Conservation (phyloP, 805 yeast genomes). For the Kregervanrija pseudodelftensis region DNA sequence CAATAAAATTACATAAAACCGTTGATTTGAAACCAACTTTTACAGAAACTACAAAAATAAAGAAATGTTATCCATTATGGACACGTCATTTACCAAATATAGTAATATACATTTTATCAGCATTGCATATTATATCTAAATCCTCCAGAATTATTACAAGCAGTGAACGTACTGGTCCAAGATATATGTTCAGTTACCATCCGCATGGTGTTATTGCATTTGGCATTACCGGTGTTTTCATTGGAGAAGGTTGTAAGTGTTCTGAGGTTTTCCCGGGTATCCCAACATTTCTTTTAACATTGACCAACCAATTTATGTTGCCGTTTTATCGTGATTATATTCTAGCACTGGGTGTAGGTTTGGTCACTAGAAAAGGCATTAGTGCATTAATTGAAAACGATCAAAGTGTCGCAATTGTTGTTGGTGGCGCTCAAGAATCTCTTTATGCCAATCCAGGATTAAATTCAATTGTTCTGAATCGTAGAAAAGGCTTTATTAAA, state of each 20-base stretch:
- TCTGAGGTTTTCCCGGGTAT: slow-evolving; percentile 73
- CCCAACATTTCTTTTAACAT: slow-evolving; percentile 68
- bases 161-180: slow-evolving; percentile 48
- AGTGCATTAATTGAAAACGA: slow-evolving; percentile 53
- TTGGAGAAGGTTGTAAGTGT: slow-evolving; percentile 57
- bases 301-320: slow-evolving; percentile 72
- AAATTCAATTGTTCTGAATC: slow-evolving; percentile 62
- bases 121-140: slow-evolving; percentile 1
- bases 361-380: slow-evolving; percentile 74
- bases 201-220: slow-evolving; percentile 95
- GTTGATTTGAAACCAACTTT: slow-evolving; percentile 70
- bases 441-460: slow-evolving; percentile 57
- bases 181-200: slow-evolving; percentile 86
- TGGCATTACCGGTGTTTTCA: slow-evolving; percentile 77
- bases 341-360: slow-evolving; percentile 71
- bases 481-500: slow-evolving; percentile 83
- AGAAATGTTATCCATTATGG: slow-evolving; percentile 3
- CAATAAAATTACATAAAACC: slow-evolving; percentile 64
- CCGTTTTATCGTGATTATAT: slow-evolving; percentile 88
- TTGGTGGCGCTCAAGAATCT: slow-evolving; percentile 95
- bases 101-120: not conserved
- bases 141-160: slow-evolving; percentile 9
- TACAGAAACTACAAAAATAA: slow-evolving; percentile 17
- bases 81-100: slow-evolving; percentile 1
- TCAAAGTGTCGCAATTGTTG: slow-evolving; percentile 78